Base-by-base conservation (phyloP, 768 basidiomycete species). In the Trametes maxima region DNA sequence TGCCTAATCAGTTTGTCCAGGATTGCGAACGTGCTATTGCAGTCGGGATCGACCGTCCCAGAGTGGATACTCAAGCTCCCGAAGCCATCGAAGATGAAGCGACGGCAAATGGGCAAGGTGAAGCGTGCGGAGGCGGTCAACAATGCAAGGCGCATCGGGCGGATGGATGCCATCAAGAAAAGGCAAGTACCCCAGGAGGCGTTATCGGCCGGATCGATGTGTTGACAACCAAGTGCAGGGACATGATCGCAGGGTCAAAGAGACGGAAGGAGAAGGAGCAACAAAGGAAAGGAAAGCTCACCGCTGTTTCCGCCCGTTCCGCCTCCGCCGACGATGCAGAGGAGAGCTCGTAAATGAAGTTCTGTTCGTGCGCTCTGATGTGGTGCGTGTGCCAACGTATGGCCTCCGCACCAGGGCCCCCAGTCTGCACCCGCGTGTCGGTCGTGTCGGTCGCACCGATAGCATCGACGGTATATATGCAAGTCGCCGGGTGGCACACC, bases 11-110 rank as follows among this genome's bases (percentile, higher is more conserved):
- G 39, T 44, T 28, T 28, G 43, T 45, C 25, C 65, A 96, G 94
- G 49, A 92, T 98, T 71, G 96, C 95, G 52, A 98, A 98, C 71
- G 92, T 98, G n/a, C 84, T 98, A 61, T 79, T 92, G 21, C 89
- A 95, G 69, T 95, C 95, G 0, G 95, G 96, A 3, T 96, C 91
- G 59, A 75, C 82, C 2, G 95, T 97, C 0, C 93, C 95, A 1
- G 92, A 94, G 22, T 99, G 95, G 92, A 98, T 98, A 65, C 72
- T 91, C n/a, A 90, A 90, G 65, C 81, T 99, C n/a, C 90, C 90
- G 21, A 95, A 92, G 72, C 95, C 96, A 0, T 91, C 91, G 1
- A 96, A 94, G 75, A 81, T 94, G 79, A 89, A 90, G 76, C 87
- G 90, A 64, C 85, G 81, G 67, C 79, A 86, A 69, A 92, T 98